Conservation (phyloP, 805 yeast genomes). For the Lachancea cidri region DNA sequence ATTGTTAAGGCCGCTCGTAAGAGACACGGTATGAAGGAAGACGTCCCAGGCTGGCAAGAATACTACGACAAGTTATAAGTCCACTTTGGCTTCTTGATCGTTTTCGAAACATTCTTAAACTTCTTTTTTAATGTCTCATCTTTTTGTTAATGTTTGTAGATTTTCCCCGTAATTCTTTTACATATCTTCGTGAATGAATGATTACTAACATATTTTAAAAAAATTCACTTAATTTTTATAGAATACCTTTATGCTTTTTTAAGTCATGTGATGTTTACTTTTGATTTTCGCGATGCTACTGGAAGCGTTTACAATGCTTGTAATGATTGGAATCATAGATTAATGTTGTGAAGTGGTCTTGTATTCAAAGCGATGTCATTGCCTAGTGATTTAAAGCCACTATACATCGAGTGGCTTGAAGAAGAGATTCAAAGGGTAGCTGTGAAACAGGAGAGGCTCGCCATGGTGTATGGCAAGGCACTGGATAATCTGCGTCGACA, state of each 20-base stretch:
- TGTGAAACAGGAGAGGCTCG: slow-evolving; percentile 46
- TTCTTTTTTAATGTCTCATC: slow-evolving; percentile 9
- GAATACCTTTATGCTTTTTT: slow-evolving; percentile 1
- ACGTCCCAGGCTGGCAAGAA: slow-evolving; percentile 98
- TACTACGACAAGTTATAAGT: slow-evolving; percentile 86
- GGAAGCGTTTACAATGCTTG: too few species aligned
- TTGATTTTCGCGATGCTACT: neutral
- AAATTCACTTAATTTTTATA: neutral
- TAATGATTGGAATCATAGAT: too few species aligned
- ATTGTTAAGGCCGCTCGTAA: slow-evolving; percentile 70
- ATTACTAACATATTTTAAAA: neutral
- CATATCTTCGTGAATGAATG: neutral
- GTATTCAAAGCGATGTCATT: slow-evolving; percentile 41
- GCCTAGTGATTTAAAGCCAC: slow-evolving; percentile 44
- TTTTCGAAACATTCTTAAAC: slow-evolving; percentile 11
- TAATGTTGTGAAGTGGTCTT: too few species aligned
- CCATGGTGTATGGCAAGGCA: slow-evolving; percentile 52
- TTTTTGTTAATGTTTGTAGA: slow-evolving; percentile 10
- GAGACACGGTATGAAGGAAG: slow-evolving; percentile 96
- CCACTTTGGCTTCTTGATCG: slow-evolving; percentile 7
- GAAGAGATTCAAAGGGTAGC: slow-evolving; percentile 44
- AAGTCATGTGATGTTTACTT: neutral
- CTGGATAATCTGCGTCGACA: slow-evolving; percentile 41
- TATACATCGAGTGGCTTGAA: slow-evolving; percentile 56
- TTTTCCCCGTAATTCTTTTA: slow-evolving; percentile 2